These are phyloP conservation scores for Dissophora ornata DNA, from an alignment of 192 early-diverging fungal species.

Conservation along the genomic window DNA sequence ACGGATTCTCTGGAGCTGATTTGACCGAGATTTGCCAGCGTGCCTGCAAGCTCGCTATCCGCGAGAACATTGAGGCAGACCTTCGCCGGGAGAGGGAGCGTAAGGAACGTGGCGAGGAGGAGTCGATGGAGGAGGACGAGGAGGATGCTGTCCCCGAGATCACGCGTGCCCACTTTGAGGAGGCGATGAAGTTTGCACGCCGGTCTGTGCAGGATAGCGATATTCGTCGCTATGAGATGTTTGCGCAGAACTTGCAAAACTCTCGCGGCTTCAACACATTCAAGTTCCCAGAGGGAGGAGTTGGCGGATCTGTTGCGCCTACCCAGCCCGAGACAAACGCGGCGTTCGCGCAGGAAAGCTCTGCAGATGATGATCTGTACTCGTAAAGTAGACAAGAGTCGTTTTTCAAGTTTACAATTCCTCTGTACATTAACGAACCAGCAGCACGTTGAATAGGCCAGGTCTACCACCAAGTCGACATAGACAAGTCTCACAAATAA, in stretches of 20 bases:
- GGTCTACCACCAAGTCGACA: too few species aligned
- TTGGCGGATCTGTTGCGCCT: conserved; percentile 56
- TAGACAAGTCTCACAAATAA: too few species aligned
- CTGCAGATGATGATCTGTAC: conserved; percentile 85
- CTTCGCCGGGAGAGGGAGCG: conserved; percentile 77
- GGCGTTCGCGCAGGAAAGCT: conserved; percentile 71
- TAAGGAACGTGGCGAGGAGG: conserved; percentile 84
- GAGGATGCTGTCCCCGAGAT: conserved; percentile 92
- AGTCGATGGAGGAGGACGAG: conserved; percentile 80
- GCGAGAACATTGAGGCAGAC: conserved; percentile 94
- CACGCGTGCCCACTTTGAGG: conserved; percentile 96
- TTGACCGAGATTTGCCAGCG: conserved; percentile 99
- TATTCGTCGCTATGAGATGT: conserved; percentile 99
- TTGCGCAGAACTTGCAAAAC: conserved; percentile 98
- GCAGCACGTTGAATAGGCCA: conserved; percentile 6
- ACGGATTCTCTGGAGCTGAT: conserved; percentile 98
- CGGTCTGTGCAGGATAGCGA: conserved; percentile 96
- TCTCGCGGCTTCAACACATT: conserved; percentile 94
- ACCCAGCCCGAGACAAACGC: conserved; percentile 54
- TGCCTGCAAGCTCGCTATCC: conserved; percentile 96
- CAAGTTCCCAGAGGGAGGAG: conserved; percentile 90
- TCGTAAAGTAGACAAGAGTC: too few species aligned
- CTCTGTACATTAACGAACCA: too few species aligned
- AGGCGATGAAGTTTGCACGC: conserved; percentile 98
- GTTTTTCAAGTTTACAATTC: too few species aligned